Evolutionary conservation across 106 monocot genomes (phyloP).

Genomic region (Posidonia australis): DNA sequence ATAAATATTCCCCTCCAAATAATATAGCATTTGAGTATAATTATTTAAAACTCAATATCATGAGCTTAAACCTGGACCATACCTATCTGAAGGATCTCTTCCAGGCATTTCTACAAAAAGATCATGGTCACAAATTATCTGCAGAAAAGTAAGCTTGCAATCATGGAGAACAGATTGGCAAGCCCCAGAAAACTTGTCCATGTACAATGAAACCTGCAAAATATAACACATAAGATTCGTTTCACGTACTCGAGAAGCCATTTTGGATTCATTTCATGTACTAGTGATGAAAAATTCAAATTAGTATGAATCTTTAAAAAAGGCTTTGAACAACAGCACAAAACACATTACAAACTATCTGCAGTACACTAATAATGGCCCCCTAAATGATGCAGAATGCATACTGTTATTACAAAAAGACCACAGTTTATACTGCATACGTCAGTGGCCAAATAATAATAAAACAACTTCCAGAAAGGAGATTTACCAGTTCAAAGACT

Average conservation of each 20-base stretch:
- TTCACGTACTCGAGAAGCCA: not conserved
- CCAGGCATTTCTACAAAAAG: slow-evolving; percentile 99
- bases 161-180: slow-evolving; percentile 92
- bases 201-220: slow-evolving; percentile 85
- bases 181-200: slow-evolving; percentile 99
- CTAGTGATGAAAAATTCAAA: too few species aligned
- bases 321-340: too few species aligned
- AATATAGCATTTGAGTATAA: not conserved
- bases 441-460: not conserved
- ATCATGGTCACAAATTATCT: slow-evolving; percentile 97
- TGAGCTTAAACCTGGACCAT: not conserved
- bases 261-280: too few species aligned
- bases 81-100: slow-evolving; percentile 99
- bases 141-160: slow-evolving; percentile 93
- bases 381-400: too few species aligned
- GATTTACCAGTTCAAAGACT: slow-evolving; percentile 93
- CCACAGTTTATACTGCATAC: not conserved
- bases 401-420: too few species aligned
- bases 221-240: not conserved
- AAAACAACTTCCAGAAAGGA: not conserved
- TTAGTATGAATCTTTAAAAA: too few species aligned
- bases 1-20: not conserved
- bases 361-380: too few species aligned
- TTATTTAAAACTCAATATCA: not conserved
- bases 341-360: too few species aligned